phyloP scores from a whole-genome alignment of 495 filamentous ascomycete species.

The Hypoxylon perforatum region DNA sequence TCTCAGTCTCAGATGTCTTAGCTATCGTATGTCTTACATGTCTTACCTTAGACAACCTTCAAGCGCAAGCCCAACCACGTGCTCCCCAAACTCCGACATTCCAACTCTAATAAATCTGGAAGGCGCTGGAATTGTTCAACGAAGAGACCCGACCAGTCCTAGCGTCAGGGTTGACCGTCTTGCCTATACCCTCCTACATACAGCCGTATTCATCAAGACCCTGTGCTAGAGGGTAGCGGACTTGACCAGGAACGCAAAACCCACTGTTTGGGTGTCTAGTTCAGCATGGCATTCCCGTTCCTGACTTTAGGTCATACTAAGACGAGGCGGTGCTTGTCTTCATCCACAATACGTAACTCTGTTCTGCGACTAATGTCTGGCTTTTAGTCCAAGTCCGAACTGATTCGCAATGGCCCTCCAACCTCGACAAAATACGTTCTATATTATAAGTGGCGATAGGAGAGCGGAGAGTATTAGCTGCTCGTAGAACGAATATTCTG shows the following conservation, averaged over 20 bases:
- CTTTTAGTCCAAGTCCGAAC: not conserved
- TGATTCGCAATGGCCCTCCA: constrained; percentile 6
- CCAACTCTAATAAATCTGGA: no score
- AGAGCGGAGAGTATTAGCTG: not conserved
- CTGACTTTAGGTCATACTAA: constrained; percentile 8
- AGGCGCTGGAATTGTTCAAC: no score
- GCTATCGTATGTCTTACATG: no score
- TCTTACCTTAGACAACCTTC: no score
- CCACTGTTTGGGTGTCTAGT: not conserved
- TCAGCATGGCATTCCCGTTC: constrained; percentile 3
- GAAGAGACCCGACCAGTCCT: no score
- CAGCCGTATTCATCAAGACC: not conserved
- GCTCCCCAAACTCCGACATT: no score
- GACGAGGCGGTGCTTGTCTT: not conserved
- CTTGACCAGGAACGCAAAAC: not conserved
- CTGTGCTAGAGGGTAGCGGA: no score
- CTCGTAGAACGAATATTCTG: not conserved
- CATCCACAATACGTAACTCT: no score
- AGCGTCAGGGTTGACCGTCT: no score
- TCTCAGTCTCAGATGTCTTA: no score
- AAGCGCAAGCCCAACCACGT: no score
- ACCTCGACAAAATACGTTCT: not conserved
- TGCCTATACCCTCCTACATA: not conserved
- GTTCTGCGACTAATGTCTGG: constrained; percentile 9
- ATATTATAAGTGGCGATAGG: not conserved